Evolutionary conservation across 306 rosid genomes (phyloP).

Genomic region (Trifolium subterraneum): DNA sequence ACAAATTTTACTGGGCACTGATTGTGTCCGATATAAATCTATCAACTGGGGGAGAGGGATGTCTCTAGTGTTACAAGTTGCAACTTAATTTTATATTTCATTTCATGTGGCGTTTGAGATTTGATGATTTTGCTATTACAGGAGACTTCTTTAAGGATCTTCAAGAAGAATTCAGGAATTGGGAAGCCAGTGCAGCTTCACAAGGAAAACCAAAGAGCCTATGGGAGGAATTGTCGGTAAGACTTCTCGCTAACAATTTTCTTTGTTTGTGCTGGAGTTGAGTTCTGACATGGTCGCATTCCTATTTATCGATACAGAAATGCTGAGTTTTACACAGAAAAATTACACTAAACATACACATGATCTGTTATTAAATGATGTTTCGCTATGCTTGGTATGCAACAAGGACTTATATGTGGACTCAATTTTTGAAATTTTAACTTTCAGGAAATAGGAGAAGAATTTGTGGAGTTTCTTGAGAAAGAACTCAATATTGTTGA

Average conservation of each 20-base stretch:
- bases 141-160: slow-evolving; percentile 88
- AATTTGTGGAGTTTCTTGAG: slow-evolving; percentile 93
- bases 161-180: slow-evolving; percentile 85
- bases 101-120: slow-evolving; percentile 34
- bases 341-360: too few relatives aligned
- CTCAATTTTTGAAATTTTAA: slow-evolving; percentile 31
- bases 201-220: slow-evolving; percentile 94
- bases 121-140: slow-evolving; percentile 51
- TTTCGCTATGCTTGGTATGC: neutral
- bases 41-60: slow-evolving; percentile 23
- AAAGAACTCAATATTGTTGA: slow-evolving; percentile 82
- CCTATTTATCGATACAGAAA: too few relatives aligned
- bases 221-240: slow-evolving; percentile 95
- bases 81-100: slow-evolving; percentile 29
- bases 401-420: slow-evolving; percentile 6
- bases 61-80: slow-evolving; percentile 30
- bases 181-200: slow-evolving; percentile 84
- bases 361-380: too few relatives aligned
- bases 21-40: slow-evolving; percentile 18
- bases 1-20: slow-evolving; percentile 27
- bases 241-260: slow-evolving; percentile 32
- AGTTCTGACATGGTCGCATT: neutral
- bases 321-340: too few relatives aligned
- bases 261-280: slow-evolving; percentile 11
- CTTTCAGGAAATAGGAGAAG: slow-evolving; percentile 96